Evolutionary conservation across 2,329 filamentous ascomycete species (phyloP), one percentile per base, ranked within the genome.

Genomic region (Talaromyces sp.): DNA sequence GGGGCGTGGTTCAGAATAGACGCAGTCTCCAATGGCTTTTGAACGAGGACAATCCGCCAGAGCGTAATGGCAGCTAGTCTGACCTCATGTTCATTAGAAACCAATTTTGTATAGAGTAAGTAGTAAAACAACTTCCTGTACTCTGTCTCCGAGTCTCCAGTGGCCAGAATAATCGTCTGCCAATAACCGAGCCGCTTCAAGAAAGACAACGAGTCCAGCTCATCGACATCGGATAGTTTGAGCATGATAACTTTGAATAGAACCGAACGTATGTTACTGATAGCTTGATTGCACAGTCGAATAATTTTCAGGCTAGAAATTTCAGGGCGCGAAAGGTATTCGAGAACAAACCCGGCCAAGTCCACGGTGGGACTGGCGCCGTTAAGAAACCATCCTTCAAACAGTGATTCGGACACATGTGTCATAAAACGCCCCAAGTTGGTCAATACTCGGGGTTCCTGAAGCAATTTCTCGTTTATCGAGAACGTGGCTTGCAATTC

Each of bases 301-400:
- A 99, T 92, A 46, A 86, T 91, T 75, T 97, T 99, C 64, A 93
- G 77, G 11, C 81, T 81, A 0, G 91, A 85, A 38, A 99, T 81
- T 14, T 96, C 91, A 0, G 92, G 89, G 10, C 90, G 85, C 70
- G 96, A 91, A 3, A 99, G 80, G 68, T 96, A 93, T 71, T 99
- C 94, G 7, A 99, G 76, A 7, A 97, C 76, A 57, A 88, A 87
- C 1, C 93, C 94, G 3, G 88, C 84, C 67, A 97, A 95, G 68
- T 97, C 92, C 32, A 97, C 82, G 66, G 94, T 83, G 3, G 86
- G 82, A 66, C 92, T 89, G 1, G 90, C 90, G 1, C 93, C 93
- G 65, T 94, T 88, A 64, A 97, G 85, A 69, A 97, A 97, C 91
- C 92, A 97, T 17, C 94, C 94, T 74, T 97, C 94, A 65, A 94